Percentiles rank a stretch among this genome's conserved stretches.
Evolutionary conservation across 306 rosid genomes (phyloP).

Genomic region (Senna tora): DNA sequence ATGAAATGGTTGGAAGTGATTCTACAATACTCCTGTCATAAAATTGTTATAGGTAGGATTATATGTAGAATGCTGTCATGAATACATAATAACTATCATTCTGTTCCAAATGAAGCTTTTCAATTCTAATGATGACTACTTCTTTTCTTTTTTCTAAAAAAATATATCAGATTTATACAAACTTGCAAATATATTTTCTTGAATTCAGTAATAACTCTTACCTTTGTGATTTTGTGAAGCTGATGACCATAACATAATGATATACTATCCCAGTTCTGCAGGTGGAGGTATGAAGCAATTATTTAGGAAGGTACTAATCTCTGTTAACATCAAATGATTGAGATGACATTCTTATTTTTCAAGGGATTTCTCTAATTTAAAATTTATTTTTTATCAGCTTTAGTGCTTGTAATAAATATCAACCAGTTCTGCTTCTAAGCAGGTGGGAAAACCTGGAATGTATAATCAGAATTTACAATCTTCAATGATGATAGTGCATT

Average conservation of each 20-base stretch:
- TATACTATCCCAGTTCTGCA: slow-evolving; percentile 97
- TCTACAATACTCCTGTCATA: slow-evolving; percentile 1
- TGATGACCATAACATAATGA: slow-evolving; percentile 91
- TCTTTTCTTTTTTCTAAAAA: neutral
- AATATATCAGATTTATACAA: slow-evolving; percentile 24
- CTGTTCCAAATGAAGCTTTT: slow-evolving; percentile 23
- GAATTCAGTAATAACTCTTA: slow-evolving; percentile 40
- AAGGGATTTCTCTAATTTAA: neutral
- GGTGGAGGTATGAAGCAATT: slow-evolving; percentile 98
- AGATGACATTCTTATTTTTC: slow-evolving; percentile 13
- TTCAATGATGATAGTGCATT: slow-evolving; percentile 1
- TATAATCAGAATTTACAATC: neutral
- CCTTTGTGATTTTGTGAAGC: slow-evolving; percentile 60
- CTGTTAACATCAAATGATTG: slow-evolving; percentile 29
- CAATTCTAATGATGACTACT: slow-evolving; percentile 18
- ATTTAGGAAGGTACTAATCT: slow-evolving; percentile 99
- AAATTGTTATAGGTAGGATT: slow-evolving; percentile 6
- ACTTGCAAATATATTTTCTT: slow-evolving; percentile 37
- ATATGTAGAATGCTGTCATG: slow-evolving; percentile 18
- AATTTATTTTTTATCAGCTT: neutral
- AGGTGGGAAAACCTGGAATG: slow-evolving; percentile 1
- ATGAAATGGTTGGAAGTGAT: slow-evolving; percentile 20
- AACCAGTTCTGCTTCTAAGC: slow-evolving; percentile 5
- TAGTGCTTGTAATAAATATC: slow-evolving; percentile 7
- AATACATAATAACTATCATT: no score